phyloP scores from a whole-genome alignment of 306 rosid genomes.

The Phaseolus lunatus region DNA sequence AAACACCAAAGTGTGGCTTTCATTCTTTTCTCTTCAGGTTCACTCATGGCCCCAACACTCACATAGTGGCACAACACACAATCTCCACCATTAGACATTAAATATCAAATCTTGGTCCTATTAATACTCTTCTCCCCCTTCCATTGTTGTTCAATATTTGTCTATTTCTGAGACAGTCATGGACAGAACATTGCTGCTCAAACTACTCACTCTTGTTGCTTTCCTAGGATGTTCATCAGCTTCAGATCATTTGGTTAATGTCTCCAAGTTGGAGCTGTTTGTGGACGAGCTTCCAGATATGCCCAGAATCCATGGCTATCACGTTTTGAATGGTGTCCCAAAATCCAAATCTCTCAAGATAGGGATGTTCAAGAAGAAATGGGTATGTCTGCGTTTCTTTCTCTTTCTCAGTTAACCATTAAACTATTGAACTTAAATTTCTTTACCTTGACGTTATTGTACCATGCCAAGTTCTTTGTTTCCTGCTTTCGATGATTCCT shows the following conservation, averaged over 20 bases:
- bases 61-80: slow-evolving; percentile 10
- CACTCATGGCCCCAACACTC: neutral
- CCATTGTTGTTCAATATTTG: neutral
- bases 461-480: no score
- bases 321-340: slow-evolving; percentile 52
- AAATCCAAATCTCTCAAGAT: slow-evolving; percentile 60
- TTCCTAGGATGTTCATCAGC: slow-evolving; percentile 37
- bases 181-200: slow-evolving; percentile 38
- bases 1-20: neutral
- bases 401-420: neutral
- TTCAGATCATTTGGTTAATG: slow-evolving; percentile 48
- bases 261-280: slow-evolving; percentile 61
- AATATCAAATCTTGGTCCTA: neutral
- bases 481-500: slow-evolving; percentile 25
- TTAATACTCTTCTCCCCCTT: neutral
- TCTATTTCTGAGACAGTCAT: slow-evolving; percentile 23
- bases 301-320: slow-evolving; percentile 61
- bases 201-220: slow-evolving; percentile 25
- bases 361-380: slow-evolving; percentile 81
- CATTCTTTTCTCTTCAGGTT: neutral
- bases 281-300: slow-evolving; percentile 75
- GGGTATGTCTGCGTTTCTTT: slow-evolving; percentile 51
- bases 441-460: neutral
- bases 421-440: neutral
- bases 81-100: slow-evolving; percentile 26